Evolutionary conservation across 306 rosid genomes (phyloP), one percentile per base, ranked within the genome.

Genomic region (Vachellia pachyceras): DNA sequence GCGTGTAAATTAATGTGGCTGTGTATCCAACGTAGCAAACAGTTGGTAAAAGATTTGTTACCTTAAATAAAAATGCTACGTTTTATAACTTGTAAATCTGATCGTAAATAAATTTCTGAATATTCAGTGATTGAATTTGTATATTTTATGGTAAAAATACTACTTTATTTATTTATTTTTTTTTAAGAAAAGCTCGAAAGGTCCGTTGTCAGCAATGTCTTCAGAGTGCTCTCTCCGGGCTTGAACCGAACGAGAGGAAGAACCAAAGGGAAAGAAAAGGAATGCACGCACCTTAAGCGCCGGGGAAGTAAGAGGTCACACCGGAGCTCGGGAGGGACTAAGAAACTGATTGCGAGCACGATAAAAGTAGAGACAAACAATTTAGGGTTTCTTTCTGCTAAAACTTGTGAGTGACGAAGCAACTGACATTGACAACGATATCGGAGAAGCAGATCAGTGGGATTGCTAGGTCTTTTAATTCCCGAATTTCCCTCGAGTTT

Each of bases 331-430:
- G 75, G 45, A 36, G 39, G 39, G 45, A 70, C 20, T 23, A 40
- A 45, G 69, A 29, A 14, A 41, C 50, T 42, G 71, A 69, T 18
- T 69, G 2, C 74, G 13, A 23, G 72, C 36, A 8, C 5, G 18
- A 35, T 9, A 23, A 11, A 22, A 20, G 12, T 25, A 23, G 18
- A 42, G 61, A 25, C 10, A 33, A 47, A 23, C 44, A 55, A 41
- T 3, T 55, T 78, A 69, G 76, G 82, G 76, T 69, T 79, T 79
- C 69, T 40, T 39, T 33, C 7, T n/a, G 37, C 46, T 52, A 45
- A 40, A 68, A 25, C 44, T 14, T 8, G 49, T 37, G 66, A 73
- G 66, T 49, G 47, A 37, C 1, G 10, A 69, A 54, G 41, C 67
- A 11, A 3, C 46, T 52, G 49, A 29, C 68, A 42, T 67, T 33